phyloP scores from a whole-genome alignment of 2,329 filamentous ascomycete species.

The Cordyceps cicadae region DNA sequence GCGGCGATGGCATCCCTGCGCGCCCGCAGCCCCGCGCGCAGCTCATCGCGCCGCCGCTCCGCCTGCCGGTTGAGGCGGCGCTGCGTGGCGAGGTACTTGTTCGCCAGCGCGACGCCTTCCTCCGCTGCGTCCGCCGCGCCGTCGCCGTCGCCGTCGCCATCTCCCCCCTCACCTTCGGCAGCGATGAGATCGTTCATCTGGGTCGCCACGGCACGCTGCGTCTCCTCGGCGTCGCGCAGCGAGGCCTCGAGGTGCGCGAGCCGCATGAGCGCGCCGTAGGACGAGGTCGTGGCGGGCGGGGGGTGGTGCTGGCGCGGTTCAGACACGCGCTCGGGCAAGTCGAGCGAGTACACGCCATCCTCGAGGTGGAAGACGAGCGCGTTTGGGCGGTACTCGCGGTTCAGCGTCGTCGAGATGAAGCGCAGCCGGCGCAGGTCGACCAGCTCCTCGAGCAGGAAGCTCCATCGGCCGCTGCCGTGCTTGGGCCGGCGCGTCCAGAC shows the following conservation, averaged over 20 bases:
- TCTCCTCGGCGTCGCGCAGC: slow-evolving; percentile 79
- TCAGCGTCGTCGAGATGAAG: slow-evolving; percentile 64
- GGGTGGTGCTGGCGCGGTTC: slow-evolving; percentile 41
- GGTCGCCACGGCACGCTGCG: slow-evolving; percentile 62
- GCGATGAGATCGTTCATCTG: slow-evolving; percentile 62
- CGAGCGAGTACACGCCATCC: slow-evolving; percentile 79
- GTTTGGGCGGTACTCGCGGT: slow-evolving; percentile 70
- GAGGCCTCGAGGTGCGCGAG: slow-evolving; percentile 83
- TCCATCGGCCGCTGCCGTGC: slow-evolving; percentile 34
- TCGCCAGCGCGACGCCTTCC: slow-evolving; percentile 39
- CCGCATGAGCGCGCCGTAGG: slow-evolving; percentile 82
- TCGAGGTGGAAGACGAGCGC: slow-evolving; percentile 76
- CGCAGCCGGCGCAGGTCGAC: slow-evolving; percentile 66
- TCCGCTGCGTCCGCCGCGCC: slow-evolving; percentile 39
- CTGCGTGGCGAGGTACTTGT: slow-evolving; percentile 53
- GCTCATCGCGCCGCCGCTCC: slow-evolving; percentile 55
- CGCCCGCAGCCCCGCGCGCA: slow-evolving; percentile 56
- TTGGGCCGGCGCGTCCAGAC: slow-evolving; percentile 61
- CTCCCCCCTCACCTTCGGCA: slow-evolving; percentile 23
- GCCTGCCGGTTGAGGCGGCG: slow-evolving; percentile 56
- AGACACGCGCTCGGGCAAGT: slow-evolving; percentile 47
- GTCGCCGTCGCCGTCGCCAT: slow-evolving; percentile 35
- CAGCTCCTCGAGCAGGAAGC: slow-evolving; percentile 61
- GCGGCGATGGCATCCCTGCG: slow-evolving; percentile 59
- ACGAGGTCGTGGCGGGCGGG: slow-evolving; percentile 54